These are phyloP conservation scores for Fusarium sp. DNA, from an alignment of 2,329 filamentous ascomycete species.

Conservation along the genomic window DNA sequence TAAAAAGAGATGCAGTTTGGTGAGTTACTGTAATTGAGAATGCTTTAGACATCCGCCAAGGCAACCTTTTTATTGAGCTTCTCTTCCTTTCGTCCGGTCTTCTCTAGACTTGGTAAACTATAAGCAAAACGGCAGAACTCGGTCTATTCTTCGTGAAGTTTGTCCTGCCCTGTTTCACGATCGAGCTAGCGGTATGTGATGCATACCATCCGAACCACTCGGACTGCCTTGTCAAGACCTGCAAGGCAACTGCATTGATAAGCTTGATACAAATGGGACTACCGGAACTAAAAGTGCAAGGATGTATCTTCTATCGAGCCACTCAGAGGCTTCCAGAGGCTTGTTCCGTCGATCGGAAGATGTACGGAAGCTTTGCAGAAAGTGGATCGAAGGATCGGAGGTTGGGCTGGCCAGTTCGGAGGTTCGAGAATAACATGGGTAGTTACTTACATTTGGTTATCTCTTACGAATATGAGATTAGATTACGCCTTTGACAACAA, in stretches of 20 bases:
- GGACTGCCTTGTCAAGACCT: background rate
- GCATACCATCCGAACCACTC: background rate
- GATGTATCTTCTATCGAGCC: background rate
- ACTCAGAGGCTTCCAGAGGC: background rate
- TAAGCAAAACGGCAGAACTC: fast-evolving
- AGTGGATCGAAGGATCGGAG: background rate
- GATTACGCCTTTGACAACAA: background rate
- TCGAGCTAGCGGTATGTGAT: background rate
- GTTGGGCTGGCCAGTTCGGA: background rate
- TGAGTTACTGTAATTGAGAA: background rate
- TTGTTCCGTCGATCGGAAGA: background rate
- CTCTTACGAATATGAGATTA: too few species aligned
- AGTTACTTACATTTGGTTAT: background rate
- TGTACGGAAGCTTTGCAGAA: background rate
- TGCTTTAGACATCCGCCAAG: too few species aligned
- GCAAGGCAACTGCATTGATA: background rate
- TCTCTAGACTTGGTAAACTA: fast-evolving
- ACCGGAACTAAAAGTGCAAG: fast-evolving
- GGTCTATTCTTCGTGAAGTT: fast-evolving
- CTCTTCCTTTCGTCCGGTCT: background rate
- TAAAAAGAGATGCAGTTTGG: background rate
- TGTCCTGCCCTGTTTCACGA: background rate
- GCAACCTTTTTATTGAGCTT: background rate
- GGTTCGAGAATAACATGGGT: background rate
- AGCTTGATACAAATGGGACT: background rate